Evolutionary conservation across 139 green algal species (phyloP).

Genomic region (Tetradesmus lagerheimii): DNA sequence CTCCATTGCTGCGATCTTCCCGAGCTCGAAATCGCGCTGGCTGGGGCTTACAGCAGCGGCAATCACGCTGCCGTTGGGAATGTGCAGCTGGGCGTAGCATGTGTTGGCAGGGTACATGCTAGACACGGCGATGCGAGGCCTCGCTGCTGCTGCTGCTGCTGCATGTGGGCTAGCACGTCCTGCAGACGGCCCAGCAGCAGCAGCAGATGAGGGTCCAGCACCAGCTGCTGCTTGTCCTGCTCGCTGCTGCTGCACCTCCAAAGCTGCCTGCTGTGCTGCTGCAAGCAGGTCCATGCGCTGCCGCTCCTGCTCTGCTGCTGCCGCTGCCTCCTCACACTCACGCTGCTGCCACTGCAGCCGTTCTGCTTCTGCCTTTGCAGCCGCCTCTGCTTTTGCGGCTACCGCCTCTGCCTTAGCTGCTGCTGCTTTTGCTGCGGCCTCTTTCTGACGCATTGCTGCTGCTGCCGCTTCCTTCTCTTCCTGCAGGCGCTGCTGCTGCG

Average conservation of each 20-base stretch:
- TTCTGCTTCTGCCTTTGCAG: conserved; percentile 26
- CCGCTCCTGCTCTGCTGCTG: conserved; percentile 16
- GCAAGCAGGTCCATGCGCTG: background rate
- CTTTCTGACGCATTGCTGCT: background rate
- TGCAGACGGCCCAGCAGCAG: conserved; percentile 12
- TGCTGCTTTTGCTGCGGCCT: conserved; percentile 2
- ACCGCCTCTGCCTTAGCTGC: background rate
- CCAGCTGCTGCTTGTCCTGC: background rate
- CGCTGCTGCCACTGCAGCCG: background rate
- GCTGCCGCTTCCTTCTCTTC: conserved; percentile 1
- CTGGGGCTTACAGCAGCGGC: conserved; percentile 8
- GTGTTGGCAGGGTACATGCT: conserved; percentile 19
- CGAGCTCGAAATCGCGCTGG: conserved; percentile 31
- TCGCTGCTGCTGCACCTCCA: conserved; percentile 21
- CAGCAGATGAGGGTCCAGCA: background rate
- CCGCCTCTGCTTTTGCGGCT: conserved; percentile 8
- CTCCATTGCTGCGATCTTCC: background rate
- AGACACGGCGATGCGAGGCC: background rate
- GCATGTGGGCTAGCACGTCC: background rate
- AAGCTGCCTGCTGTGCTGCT: conserved; percentile 3
- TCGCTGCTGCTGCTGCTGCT: conserved; percentile 1
- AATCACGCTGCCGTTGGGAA: background rate
- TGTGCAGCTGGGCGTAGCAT: conserved; percentile 14
- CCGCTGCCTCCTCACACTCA: conserved; percentile 7
- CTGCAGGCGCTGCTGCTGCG: conserved; percentile 33